Evolutionary conservation across 2,329 filamentous ascomycete species (phyloP).

Genomic region (Cordyceps javanica): DNA sequence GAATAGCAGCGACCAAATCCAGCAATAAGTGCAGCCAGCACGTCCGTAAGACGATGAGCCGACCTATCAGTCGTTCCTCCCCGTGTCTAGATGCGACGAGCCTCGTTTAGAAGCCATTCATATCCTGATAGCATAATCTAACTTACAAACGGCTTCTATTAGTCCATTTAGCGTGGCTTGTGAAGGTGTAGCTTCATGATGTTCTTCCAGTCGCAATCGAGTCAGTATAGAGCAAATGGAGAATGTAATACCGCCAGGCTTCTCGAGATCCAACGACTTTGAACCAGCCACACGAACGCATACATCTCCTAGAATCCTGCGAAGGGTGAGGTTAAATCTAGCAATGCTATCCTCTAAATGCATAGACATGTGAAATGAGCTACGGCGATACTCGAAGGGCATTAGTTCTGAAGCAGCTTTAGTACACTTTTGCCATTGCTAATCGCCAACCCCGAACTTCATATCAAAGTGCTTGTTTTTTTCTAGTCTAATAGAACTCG

Average conservation of each 20-base stretch:
- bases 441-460: too few relatives aligned
- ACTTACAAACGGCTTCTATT: not conserved
- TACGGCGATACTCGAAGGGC: too few relatives aligned
- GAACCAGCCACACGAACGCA: not conserved
- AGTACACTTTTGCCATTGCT: too few relatives aligned
- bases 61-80: not conserved
- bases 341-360: too few relatives aligned
- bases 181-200: not conserved
- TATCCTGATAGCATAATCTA: not conserved
- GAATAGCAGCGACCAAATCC: not conserved
- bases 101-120: not conserved
- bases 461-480: too few relatives aligned
- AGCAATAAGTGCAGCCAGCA: not conserved
- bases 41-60: not conserved
- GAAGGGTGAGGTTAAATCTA: too few relatives aligned
- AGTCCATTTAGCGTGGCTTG: not conserved
- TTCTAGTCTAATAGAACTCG: too few relatives aligned
- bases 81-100: not conserved
- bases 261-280: not conserved
- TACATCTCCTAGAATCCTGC: not conserved
- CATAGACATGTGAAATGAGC: too few relatives aligned
- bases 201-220: not conserved
- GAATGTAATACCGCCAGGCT: not conserved
- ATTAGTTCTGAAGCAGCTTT: too few relatives aligned
- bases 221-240: not conserved